Percentiles rank a stretch among this genome's conserved stretches.
phyloP scores from a whole-genome alignment of 2,329 filamentous ascomycete genomes.

The Phialemoniopsis sp. region DNA sequence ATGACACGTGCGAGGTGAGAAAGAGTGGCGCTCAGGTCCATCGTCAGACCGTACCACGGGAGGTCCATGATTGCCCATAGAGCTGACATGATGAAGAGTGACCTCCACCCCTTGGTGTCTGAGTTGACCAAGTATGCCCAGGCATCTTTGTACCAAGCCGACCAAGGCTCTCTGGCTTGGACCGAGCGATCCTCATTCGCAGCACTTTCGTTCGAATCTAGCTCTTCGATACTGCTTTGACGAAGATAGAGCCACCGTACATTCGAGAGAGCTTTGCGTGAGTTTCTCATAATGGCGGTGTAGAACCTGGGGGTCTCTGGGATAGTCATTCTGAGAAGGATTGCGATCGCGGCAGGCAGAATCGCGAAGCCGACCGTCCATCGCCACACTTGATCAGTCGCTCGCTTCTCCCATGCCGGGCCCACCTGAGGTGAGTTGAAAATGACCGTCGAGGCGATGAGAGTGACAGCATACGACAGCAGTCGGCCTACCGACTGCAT shows the following conservation, averaged over 20 bases:
- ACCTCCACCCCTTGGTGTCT: conserved; percentile 18
- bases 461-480: conserved; percentile 9
- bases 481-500: conserved; percentile 17
- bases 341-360: conserved; percentile 38
- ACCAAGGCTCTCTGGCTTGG: too few species aligned
- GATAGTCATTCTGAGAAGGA: conserved; percentile 43
- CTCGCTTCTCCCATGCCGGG: conserved; percentile 7
- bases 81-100: conserved; percentile 33
- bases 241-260: not conserved
- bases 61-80: conserved; percentile 52
- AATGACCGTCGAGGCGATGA: conserved; percentile 7
- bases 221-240: too few species aligned
- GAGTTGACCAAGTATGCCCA: conserved; percentile 19
- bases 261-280: conserved; percentile 8
- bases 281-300: conserved; percentile 10
- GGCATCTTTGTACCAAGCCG: conserved; percentile 11
- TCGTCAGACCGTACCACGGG: conserved; percentile 40
- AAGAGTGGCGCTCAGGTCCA: conserved; percentile 5
- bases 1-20: too few species aligned
- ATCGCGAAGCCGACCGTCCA: conserved; percentile 45
- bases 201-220: too few species aligned
- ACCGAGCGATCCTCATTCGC: not conserved
- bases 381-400: conserved; percentile 43
- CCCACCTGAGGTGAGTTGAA: too few species aligned
- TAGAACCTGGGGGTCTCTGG: conserved; percentile 43